Evolutionary conservation across 1,139 yeast species (phyloP).

Genomic region (Zygotorulaspora mrakii): DNA sequence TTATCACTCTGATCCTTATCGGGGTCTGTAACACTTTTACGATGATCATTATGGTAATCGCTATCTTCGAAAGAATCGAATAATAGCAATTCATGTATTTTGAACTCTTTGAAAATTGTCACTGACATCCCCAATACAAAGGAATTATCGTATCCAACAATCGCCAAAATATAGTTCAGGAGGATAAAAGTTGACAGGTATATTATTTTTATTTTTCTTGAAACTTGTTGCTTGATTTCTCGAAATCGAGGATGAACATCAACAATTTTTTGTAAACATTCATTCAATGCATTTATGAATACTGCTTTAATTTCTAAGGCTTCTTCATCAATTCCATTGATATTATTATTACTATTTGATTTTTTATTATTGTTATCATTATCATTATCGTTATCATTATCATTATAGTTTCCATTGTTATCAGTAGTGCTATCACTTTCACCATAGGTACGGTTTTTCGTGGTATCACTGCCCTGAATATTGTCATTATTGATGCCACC

Average conservation of each 20-base stretch:
- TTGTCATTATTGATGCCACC: constrained; percentile 10
- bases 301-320: constrained; percentile 25
- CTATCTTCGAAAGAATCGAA: constrained; percentile 34
- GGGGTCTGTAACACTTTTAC: background rate
- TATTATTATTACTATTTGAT: constrained; percentile 4
- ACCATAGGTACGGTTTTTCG: constrained; percentile 1
- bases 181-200: constrained; percentile 48
- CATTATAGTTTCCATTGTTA: constrained; percentile 8
- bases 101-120: constrained; percentile 57
- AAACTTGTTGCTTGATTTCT: constrained; percentile 34
- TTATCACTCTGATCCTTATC: too few species aligned
- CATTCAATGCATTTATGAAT: constrained; percentile 33
- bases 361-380: constrained; percentile 6
- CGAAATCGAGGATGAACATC: constrained; percentile 45
- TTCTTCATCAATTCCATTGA: constrained; percentile 11
- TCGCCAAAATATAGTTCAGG: constrained; percentile 52
- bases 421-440: constrained; percentile 3
- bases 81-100: constrained; percentile 43
- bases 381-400: constrained; percentile 6
- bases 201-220: constrained; percentile 40
- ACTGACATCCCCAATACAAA: constrained; percentile 52
- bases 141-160: constrained; percentile 57
- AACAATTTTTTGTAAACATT: constrained; percentile 43
- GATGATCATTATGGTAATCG: constrained; percentile 10
- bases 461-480: constrained; percentile 1